Evolutionary conservation across 164 flowering plant species (phyloP), one percentile per base, ranked within the genome.

Genomic region (Vitis riparia): DNA sequence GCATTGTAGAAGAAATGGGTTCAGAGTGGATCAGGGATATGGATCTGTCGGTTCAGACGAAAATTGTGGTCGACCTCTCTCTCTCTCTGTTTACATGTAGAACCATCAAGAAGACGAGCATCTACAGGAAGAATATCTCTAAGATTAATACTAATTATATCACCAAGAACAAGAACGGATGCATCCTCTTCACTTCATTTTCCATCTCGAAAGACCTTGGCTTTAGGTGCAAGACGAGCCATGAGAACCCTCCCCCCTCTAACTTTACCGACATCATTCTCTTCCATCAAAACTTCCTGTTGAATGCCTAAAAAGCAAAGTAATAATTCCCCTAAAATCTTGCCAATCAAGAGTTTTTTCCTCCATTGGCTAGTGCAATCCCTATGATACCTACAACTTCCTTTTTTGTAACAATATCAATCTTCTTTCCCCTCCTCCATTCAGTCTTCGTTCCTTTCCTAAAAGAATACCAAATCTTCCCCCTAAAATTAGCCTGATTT

Each of bases 161-260:
- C 98, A 48, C 98, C 98, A 63, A 97, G 98, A 61, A 93, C 97
- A 65, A 93, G 86, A 69, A 88, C 53, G 8, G 93, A 61, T 1
- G 97, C 91, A 61, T 91, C 97, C 69, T 91, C 88, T 78, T 93
- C 96, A 12, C 47, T 82, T 97, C 98, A 93, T 72, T 73, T 88
- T 63, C 94, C 93, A 78, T 93, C 93, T 29, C 97, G 82, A 51
- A 93, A 85, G 32, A 90, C 91, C 98, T 87, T 90, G 12, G 97
- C 92, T 79, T 93, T 91, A n/a, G 93, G 97, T 57, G 98, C 98
- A 50, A 94, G 89, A 44, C 86, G 85, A 62, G 98, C 98, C 97
- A 93, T 94, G 68, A 91, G 92, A 69, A 97, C 91, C 97, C 19
- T 17, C 19, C 1, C 19, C 19, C 19, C 19, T 17, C 19, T 17